Evolutionary conservation across 2,329 filamentous ascomycete species (phyloP), one percentile per base, ranked within the genome.

Genomic region (Ophiostoma sp.): DNA sequence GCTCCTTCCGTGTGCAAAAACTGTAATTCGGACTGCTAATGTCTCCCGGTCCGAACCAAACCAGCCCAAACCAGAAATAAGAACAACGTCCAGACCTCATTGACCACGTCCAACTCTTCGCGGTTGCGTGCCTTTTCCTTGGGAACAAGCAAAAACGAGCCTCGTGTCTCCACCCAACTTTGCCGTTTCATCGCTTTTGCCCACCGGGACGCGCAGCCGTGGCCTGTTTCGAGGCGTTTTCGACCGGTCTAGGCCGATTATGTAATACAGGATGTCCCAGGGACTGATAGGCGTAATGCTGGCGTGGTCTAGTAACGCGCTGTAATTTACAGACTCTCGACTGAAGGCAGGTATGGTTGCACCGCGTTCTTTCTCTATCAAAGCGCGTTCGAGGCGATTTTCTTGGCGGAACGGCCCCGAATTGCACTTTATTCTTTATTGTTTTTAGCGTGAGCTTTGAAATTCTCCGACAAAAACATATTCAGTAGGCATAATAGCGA

Each of bases 161-260:
- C 42, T 48, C n/a, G 33, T 52, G 61, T 66, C 61, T 42, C 69
- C 69, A 71, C 55, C 31, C 45, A 31, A 22, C 17, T 17, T 36
- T 52, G 31, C 36, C 42, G 70, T 66, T 66, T 72, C 59, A 57
- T 48, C 22, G 39, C 50, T 57, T 50, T 28, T 55, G 50, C 5
- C 19, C 31, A 17, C n/a, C 45, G 42, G 22, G 22, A 48, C 64
- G 45, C 64, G 48, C 50, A 55, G 39, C 19, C 50, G 33, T 70
- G 68, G 68, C 22, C 55, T 70, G 55, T 39, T 71, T 42, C 36
- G 70, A 28, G 55, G 42, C 57, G 42, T 52, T 50, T 42, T 68
- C 12, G 70, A 57, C 59, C 59, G 70, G 57, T 72, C 70, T 68
- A 57, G 70, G n/a, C 70, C 61, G 70, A 33, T 72, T 66, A 57